Base-by-base conservation (phyloP, 345 rosid genomes). In the Rhodamnia argentea region DNA sequence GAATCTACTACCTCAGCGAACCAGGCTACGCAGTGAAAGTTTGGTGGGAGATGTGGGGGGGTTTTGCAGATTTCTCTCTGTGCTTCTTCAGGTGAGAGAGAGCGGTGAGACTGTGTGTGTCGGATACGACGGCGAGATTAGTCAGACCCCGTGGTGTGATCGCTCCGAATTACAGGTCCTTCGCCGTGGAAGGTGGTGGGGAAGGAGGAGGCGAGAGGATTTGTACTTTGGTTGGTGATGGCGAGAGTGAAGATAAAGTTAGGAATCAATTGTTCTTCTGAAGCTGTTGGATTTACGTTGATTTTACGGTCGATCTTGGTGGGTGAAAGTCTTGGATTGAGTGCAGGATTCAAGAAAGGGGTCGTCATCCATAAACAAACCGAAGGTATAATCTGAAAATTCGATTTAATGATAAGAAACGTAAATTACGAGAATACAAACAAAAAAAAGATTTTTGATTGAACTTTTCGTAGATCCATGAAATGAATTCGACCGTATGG, bases 381-480 rank as follows among this genome's bases (percentile, higher is more conserved):
- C 32, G 27, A n/a, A 60, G 18, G 18, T 13, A 4, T 27, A 14
- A n/a, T 13, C 0, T 13, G 74, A 13, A 7, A 60, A 27, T 60
- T 27, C 8, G 9, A 62, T 7, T 18, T 15, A 7, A 15, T 1
- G 6, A 8, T 5, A 37, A 37, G 11, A 14, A 27, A 62, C 1
- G 11, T 27, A 7, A 29, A 62, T 2, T 1, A 2, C 14, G 10
- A 4, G 7, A 29, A 27, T 9, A 7, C 7, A 14, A 7, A 59
- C 1, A 13, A 59, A 2, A 6, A n/a, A 2, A 0, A 1, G 1
- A 5, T 26, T 16, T 6, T 53, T 53, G 55, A 53, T 53, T 6
- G 55, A 15, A 14, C 55, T 53, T 53, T 53, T 6, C 7, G 55
- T 53, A 16, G 7, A 53, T 18, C 20, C 22, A 13, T 51, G 53